Conservation (phyloP, 1,139 yeast species). For the Lodderomyces theae region DNA sequence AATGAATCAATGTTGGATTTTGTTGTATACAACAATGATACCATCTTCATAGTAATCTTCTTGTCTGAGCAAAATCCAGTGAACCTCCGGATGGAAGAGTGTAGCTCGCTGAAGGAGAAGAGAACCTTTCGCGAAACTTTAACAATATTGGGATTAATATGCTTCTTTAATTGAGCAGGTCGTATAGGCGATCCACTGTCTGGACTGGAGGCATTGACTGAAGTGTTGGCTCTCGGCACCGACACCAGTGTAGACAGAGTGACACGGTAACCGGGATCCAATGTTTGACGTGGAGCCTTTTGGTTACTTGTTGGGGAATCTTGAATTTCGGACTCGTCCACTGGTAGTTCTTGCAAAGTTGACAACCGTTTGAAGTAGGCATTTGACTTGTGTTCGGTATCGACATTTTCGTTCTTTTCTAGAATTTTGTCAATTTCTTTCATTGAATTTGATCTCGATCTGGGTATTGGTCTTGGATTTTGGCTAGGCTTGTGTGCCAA, state of each 20-base stretch:
- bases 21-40: slow-evolving; percentile 52
- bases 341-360: slow-evolving; percentile 60
- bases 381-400: slow-evolving; percentile 51
- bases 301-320: slow-evolving; percentile 6
- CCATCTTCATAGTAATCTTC: slow-evolving; percentile 57
- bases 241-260: slow-evolving; percentile 1
- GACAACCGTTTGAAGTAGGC: slow-evolving; percentile 73
- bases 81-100: slow-evolving; percentile 63
- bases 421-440: slow-evolving; percentile 40
- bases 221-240: neutral
- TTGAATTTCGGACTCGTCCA: slow-evolving; percentile 22
- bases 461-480: slow-evolving; percentile 3
- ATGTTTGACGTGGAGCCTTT: slow-evolving; percentile 10
- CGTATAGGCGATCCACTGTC: slow-evolving; percentile 12
- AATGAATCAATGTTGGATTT: slow-evolving; percentile 58
- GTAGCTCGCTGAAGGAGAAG: slow-evolving; percentile 66
- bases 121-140: slow-evolving; percentile 55
- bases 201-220: slow-evolving; percentile 1
- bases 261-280: slow-evolving; percentile 5
- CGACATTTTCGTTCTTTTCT: slow-evolving; percentile 41
- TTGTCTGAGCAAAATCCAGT: slow-evolving; percentile 68
- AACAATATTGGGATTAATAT: slow-evolving; percentile 31
- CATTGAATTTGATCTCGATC: slow-evolving; percentile 41
- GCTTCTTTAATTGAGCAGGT: slow-evolving; percentile 11
- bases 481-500: slow-evolving; percentile 14